Base-by-base conservation (phyloP, 805 yeast genomes). In the Sugiyamaella qingdaonensis region DNA sequence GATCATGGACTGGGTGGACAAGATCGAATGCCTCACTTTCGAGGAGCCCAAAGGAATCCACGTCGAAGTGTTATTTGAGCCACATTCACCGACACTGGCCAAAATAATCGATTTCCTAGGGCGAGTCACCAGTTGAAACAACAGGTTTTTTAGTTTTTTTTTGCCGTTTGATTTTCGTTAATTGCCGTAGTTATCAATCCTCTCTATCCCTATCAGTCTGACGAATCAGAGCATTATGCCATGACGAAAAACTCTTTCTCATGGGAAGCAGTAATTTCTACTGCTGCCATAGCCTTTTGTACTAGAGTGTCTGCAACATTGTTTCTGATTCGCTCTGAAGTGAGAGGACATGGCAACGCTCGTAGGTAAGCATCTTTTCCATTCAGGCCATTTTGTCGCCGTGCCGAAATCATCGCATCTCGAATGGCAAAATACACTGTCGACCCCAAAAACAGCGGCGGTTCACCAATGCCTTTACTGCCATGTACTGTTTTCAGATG, bases 381-480 rank as follows among this genome's bases (percentile, higher is more conserved):
- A 4, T 16, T 7, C 54, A 51, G 51, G 4, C 73, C 75, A 43
- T 71, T 63, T 16, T 64, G 63, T 37, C 56, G 54, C 34, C 77
- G 64, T 2, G 77, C 74, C 37, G 60, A 57, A 18, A 62, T 65
- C 36, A 76, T 60, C 0, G 79, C 79, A 57, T 76, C 70, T 31
- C 79, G 65, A 29, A 76, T 58, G 3, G 79, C 79, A 63, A 73
- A 76, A 57, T 72, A 68, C 4, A 72, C 76, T 31, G 65, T 55
- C n/a, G 67, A 63, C 1, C 79, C 79, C 32, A 76, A 59, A 55
- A 76, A 74, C 51, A 76, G 61, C n/a, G 80, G 80, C 7, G 80
- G 80, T 62, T 76, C 80, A 24, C 80, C 80, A 48, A 76, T 72
- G 32, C 80, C 80, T 58, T 75, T 75, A 34, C 77, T 72, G 29